Percentiles rank a stretch among this genome's conserved stretches.
Conservation (phyloP, 345 rosid species). For the Populus euphratica region DNA sequence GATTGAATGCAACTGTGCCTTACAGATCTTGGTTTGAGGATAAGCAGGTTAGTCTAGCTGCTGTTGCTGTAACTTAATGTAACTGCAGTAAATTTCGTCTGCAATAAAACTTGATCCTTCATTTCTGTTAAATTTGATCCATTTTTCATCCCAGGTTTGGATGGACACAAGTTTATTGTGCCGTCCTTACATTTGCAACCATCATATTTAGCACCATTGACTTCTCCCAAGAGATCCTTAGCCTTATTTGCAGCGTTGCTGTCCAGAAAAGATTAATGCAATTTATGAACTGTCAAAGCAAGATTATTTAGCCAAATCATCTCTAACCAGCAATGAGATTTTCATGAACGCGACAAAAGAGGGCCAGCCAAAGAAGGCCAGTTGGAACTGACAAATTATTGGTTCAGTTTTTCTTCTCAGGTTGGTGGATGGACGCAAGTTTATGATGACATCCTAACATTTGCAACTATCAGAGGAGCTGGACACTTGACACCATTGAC, state of each 20-base stretch:
- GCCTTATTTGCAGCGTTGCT: conserved; percentile 10
- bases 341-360: too few relatives aligned
- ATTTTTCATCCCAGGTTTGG: conserved; percentile 1
- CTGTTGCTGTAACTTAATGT: background rate
- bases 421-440: conserved; percentile 17
- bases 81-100: background rate
- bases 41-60: background rate
- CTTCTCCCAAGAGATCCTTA: conserved; percentile 10
- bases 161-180: conserved; percentile 15
- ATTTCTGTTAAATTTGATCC: background rate
- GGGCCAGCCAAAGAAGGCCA: too few relatives aligned
- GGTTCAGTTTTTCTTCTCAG: background rate
- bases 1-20: conserved; percentile 1
- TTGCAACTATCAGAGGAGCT: conserved; percentile 16
- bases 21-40: conserved; percentile 10
- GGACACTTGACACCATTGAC: conserved; percentile 8
- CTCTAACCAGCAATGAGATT: too few relatives aligned
- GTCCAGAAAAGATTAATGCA: background rate
- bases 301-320: too few relatives aligned
- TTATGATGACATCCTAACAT: conserved; percentile 1
- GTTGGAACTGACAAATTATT: background rate
- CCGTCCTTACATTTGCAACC: background rate
- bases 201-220: conserved; percentile 7
- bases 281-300: too few relatives aligned
- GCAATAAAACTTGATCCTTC: background rate